Evolutionary conservation across 495 filamentous ascomycete genomes (phyloP).

Genomic region (Cryomyces antarcticus): DNA sequence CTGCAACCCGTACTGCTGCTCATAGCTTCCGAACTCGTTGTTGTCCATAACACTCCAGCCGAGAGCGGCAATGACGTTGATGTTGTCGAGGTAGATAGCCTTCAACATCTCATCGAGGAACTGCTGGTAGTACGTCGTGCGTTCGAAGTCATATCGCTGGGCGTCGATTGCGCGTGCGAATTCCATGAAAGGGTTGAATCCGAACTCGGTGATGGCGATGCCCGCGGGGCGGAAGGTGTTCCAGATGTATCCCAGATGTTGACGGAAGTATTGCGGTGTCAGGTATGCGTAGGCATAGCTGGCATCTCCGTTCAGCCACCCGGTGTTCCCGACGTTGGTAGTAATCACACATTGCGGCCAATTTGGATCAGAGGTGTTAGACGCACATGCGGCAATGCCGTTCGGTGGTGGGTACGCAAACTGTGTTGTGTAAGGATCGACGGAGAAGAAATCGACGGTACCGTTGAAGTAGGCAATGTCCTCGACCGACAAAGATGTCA

Average conservation of each 20-base stretch:
- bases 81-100: slow-evolving; percentile 5
- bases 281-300: background rate
- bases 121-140: slow-evolving; percentile 5
- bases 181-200: slow-evolving; percentile 2
- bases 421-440: background rate
- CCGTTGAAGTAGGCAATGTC: too few relatives aligned
- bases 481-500: too few relatives aligned
- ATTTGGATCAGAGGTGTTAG: background rate
- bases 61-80: slow-evolving; percentile 6
- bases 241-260: background rate
- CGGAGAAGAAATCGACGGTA: background rate
- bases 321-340: background rate
- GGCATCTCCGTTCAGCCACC: background rate
- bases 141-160: slow-evolving; percentile 2
- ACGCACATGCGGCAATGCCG: background rate
- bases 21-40: slow-evolving; percentile 1
- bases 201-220: slow-evolving; percentile 6
- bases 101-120: slow-evolving; percentile 6
- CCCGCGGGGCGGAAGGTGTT: background rate
- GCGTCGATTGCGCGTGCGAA: background rate
- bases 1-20: slow-evolving; percentile 3
- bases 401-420: background rate
- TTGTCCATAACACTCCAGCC: slow-evolving; percentile 4
- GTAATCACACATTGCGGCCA: background rate
- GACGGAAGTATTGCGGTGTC: background rate